These are phyloP conservation scores for Bondarzewia mesenterica DNA, from an alignment of 1,284 basidiomycete species.

Conservation along the genomic window DNA sequence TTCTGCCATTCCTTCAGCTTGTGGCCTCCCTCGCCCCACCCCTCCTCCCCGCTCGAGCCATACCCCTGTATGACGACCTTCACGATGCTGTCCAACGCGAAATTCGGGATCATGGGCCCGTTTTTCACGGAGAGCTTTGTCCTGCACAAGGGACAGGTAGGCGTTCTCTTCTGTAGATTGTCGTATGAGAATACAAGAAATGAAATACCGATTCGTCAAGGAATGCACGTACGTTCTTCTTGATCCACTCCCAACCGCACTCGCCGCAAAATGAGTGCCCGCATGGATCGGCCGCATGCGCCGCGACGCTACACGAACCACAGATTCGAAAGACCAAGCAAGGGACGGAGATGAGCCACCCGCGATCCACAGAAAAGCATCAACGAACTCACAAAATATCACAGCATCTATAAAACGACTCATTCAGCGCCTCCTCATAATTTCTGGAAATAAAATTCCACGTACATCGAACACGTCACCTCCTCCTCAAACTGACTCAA, in stretches of 20 bases:
- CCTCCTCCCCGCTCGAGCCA: slow-evolving; percentile 16
- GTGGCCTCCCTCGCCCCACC: slow-evolving; percentile 19
- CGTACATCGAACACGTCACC: slow-evolving; percentile 27
- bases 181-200: background rate
- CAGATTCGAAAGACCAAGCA: background rate
- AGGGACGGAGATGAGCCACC: too few species aligned
- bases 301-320: slow-evolving; percentile 16
- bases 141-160: slow-evolving; percentile 25
- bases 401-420: slow-evolving; percentile 19
- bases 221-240: slow-evolving; percentile 15
- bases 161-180: slow-evolving; percentile 12
- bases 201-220: background rate
- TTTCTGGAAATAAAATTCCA: slow-evolving; percentile 4
- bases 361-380: background rate
- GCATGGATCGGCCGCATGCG: slow-evolving; percentile 24
- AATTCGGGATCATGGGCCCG: slow-evolving; percentile 23
- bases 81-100: slow-evolving; percentile 21
- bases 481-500: slow-evolving; percentile 22
- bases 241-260: slow-evolving; percentile 23
- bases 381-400: slow-evolving; percentile 21
- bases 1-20: slow-evolving; percentile 17
- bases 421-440: background rate
- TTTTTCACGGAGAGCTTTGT: slow-evolving; percentile 11
- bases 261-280: slow-evolving; percentile 27
- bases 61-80: slow-evolving; percentile 21